Evolutionary conservation across 2,329 filamentous ascomycete genomes (phyloP).

Genomic region (Helotiales sp.): DNA sequence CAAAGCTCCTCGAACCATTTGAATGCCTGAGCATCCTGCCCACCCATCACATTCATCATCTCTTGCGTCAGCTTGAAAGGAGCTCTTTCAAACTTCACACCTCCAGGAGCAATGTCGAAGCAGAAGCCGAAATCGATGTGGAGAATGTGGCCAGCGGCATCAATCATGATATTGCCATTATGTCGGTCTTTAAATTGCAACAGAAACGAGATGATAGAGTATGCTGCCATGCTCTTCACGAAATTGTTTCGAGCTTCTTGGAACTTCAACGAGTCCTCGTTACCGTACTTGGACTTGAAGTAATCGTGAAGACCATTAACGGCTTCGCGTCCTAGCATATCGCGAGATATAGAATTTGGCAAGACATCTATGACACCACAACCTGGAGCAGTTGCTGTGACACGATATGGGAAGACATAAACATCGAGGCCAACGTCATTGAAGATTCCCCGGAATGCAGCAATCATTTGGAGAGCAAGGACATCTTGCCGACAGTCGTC

Average conservation of each 20-base stretch:
- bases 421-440: constrained; percentile 92
- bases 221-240: constrained; percentile 98
- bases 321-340: constrained; percentile 97
- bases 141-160: constrained; percentile 93
- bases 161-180: constrained; percentile 99
- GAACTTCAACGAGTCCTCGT: constrained; percentile 91
- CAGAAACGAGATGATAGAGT: constrained; percentile 94
- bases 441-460: constrained; percentile 96
- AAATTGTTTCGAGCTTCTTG: constrained; percentile 96
- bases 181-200: constrained; percentile 99
- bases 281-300: constrained; percentile 95
- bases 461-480: constrained; percentile 94
- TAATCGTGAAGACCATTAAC: constrained; percentile 99
- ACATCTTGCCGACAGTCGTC: constrained; percentile 98
- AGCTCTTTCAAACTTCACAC: constrained; percentile 95
- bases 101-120: constrained; percentile 96
- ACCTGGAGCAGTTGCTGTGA: constrained; percentile 94
- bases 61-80: constrained; percentile 97
- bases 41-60: constrained; percentile 99
- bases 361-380: constrained; percentile 98
- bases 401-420: constrained; percentile 94
- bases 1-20: constrained; percentile 96
- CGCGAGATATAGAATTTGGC: constrained; percentile 94
- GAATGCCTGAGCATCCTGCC: constrained; percentile 83
- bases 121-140: constrained; percentile 99